Conservation (phyloP, 768 basidiomycete genomes). For the Flagelloscypha sp. region DNA sequence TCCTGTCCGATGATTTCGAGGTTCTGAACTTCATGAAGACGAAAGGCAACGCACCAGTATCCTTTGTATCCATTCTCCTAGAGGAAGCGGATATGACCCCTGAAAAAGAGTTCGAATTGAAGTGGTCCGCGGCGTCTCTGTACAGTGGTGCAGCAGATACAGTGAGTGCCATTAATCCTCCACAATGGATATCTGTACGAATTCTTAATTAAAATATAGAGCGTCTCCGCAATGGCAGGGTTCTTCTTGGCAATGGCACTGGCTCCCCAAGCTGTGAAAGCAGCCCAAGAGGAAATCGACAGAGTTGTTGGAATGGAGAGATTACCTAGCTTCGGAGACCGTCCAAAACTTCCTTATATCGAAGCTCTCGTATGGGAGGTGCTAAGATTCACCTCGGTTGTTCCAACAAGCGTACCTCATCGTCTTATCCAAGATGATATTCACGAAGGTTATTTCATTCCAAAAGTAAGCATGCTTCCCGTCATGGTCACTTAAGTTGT, state of each 20-base stretch:
- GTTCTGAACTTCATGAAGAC: constrained; percentile 14
- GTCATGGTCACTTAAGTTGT: no score
- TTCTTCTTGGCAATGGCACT: constrained; percentile 33
- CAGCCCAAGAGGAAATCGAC: constrained; percentile 38
- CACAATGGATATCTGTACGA: no score
- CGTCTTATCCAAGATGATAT: constrained; percentile 30
- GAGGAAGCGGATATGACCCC: constrained; percentile 20
- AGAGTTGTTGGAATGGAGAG: constrained; percentile 30
- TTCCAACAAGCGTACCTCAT: constrained; percentile 28
- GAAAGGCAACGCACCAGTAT: constrained; percentile 23
- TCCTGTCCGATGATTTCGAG: background rate
- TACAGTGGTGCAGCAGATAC: constrained; percentile 42
- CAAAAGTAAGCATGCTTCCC: no score
- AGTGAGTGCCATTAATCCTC: constrained; percentile 15
- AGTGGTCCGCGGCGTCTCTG: constrained; percentile 37
- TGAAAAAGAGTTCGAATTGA: constrained; percentile 29
- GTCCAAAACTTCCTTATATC: constrained; percentile 31
- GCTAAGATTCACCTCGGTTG: constrained; percentile 25
- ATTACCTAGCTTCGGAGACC: constrained; percentile 31
- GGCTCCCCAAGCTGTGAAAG: constrained; percentile 28
- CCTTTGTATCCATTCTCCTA: constrained; percentile 26
- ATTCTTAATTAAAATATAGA: constrained; percentile 19
- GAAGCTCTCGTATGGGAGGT: constrained; percentile 31
- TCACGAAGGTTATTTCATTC: constrained; percentile 37
- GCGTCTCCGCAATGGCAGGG: constrained; percentile 27